Percentiles rank a stretch among this genome's conserved stretches.
Conservation (phyloP, 2,329 filamentous ascomycete genomes). For the Hypoxylon sp. region DNA sequence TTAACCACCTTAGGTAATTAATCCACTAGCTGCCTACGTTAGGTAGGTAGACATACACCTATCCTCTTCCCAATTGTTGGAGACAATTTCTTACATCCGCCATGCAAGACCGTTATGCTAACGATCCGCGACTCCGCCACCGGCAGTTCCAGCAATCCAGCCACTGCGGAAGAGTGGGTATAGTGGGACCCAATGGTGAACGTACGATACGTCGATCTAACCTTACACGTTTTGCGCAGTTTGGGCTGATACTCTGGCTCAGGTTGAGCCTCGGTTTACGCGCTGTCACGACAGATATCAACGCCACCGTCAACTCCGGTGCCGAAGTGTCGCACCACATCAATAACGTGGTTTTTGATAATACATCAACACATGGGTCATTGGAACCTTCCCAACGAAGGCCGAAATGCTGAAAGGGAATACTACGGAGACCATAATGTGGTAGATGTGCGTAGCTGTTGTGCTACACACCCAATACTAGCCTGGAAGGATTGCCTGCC, state of each 20-base stretch:
- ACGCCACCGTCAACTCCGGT: not conserved
- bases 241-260: not conserved
- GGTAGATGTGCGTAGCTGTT: not conserved
- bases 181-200: not conserved
- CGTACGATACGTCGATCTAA: constrained; percentile 1
- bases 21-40: not conserved
- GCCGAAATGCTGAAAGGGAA: constrained; percentile 9
- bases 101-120: constrained; percentile 1
- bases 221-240: not conserved
- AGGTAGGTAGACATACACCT: too few species aligned
- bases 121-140: constrained; percentile 1
- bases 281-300: not conserved
- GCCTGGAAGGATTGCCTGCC: not conserved
- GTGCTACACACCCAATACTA: constrained; percentile 7
- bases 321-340: constrained; percentile 7
- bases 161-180: not conserved
- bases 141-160: constrained; percentile 9
- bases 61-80: not conserved
- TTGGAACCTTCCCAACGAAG: constrained; percentile 6
- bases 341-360: constrained; percentile 1
- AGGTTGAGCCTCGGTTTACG: constrained; percentile 3
- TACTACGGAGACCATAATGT: not conserved
- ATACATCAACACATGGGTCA: constrained; percentile 13
- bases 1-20: not conserved
- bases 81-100: not conserved